Evolutionary conservation across 306 rosid species (phyloP), one percentile per base, ranked within the genome.

Genomic region (Cucurbita moschata): DNA sequence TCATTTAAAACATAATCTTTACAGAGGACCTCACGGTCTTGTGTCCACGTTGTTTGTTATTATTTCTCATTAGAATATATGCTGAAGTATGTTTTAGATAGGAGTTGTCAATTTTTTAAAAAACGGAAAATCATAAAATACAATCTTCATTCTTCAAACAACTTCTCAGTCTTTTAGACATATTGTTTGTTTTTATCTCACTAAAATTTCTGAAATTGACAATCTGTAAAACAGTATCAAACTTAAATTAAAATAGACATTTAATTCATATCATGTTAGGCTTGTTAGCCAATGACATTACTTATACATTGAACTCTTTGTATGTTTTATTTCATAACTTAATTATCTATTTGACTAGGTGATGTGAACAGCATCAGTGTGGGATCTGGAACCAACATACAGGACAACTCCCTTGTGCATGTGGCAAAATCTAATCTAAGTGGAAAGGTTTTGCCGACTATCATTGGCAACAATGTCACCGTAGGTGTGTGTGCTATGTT

Each of bases 311-410:
- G 16, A 54, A 62, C 49, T 7, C 69, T 7, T 3, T 30, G 43
- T 13, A 60, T 35, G 13, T 19, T 62, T 18, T 66, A 10, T 66
- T 19, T 39, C 72, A 23, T 6, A 19, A 43, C 54, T 44, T 19
- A 21, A 44, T 19, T 19, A 44, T 44, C 39, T 74, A 56, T 77
- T 82, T 55, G 12, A 58, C 71, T 54, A 90, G 98, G 98, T 80
- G 98, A 94, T 81, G 97, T 83, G 66, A 94, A 94, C 86, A 86
- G 86, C 84, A 85, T 90, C 82, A 89, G 90, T 78, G 83, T 94
- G 69, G 97, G 98, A 71, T 85, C 95, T 85, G 92, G 95, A 44
- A 89, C 98, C 77, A 94, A 94, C 79, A 90, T 94, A 72, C 98
- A 90, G 82, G 98, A 90, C 88, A 94, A 90, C 73, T 86, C 98